Conservation (phyloP, 306 rosid genomes). For the Dryas drummondii region DNA sequence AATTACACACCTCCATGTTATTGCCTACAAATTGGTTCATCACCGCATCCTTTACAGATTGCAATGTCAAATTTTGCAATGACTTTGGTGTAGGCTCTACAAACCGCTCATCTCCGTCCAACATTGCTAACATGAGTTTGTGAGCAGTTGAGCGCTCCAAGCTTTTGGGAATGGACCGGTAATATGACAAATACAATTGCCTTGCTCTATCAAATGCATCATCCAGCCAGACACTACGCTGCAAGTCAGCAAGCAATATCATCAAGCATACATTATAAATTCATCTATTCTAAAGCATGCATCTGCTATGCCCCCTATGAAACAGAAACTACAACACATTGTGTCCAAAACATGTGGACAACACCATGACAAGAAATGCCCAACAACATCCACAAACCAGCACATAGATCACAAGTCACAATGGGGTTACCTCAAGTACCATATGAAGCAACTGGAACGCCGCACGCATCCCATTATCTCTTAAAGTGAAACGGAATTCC, state of each 20-base stretch:
- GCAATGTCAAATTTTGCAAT: slow-evolving; percentile 76
- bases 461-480: slow-evolving; percentile 97
- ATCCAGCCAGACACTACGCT: slow-evolving; percentile 98
- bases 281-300: not conserved
- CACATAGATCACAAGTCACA: not conserved
- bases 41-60: slow-evolving; percentile 85
- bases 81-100: slow-evolving; percentile 93
- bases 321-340: not conserved
- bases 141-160: slow-evolving; percentile 99
- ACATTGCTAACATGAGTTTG: slow-evolving; percentile 97
- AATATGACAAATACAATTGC: slow-evolving; percentile 88
- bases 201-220: slow-evolving; percentile 97
- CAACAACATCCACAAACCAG: not conserved
- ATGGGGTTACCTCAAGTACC: slow-evolving; percentile 82
- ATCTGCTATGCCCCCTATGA: not conserved
- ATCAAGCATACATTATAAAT: not conserved
- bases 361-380: not conserved
- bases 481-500: slow-evolving; percentile 97
- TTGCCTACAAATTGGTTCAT: slow-evolving; percentile 90
- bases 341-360: not conserved
- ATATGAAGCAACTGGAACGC: slow-evolving; percentile 99
- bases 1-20: slow-evolving; percentile 85
- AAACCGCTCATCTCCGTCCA: slow-evolving; percentile 93
- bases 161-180: slow-evolving; percentile 97
- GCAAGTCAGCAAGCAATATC: slow-evolving; percentile 39